Percentiles rank a stretch among this genome's conserved stretches.
Conservation (phyloP, 805 yeast species). For the Lipomyces mesembrius region DNA sequence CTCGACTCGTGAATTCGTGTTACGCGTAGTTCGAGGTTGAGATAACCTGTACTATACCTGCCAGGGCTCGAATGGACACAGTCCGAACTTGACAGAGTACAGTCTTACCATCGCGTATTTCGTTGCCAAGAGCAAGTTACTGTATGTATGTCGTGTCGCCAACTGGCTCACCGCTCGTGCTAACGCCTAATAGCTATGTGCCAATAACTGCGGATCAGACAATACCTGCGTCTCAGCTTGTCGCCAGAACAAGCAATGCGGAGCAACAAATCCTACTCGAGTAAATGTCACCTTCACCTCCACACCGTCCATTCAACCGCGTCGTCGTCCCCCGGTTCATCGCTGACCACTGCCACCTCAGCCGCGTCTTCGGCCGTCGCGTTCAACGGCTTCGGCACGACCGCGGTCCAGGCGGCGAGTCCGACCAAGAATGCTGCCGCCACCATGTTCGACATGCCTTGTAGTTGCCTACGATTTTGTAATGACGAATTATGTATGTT, state of each 20-base stretch:
- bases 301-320: not conserved
- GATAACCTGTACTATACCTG: slow-evolving; percentile 7
- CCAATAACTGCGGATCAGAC: slow-evolving; percentile 1
- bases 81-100: slow-evolving; percentile 6
- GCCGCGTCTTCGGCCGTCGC: not conserved
- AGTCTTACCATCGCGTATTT: slow-evolving; percentile 6
- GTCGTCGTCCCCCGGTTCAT: not conserved
- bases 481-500: not conserved
- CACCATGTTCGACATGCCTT: not conserved
- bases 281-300: not conserved
- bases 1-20: no score
- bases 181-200: not conserved
- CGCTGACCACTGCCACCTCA: not conserved
- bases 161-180: not conserved
- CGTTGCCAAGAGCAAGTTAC: slow-evolving; percentile 3
- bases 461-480: not conserved
- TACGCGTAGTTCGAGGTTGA: no score
- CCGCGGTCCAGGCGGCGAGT: not conserved
- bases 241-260: slow-evolving; percentile 3
- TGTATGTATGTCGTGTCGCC: not conserved
- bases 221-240: slow-evolving; percentile 3
- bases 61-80: slow-evolving; percentile 1
- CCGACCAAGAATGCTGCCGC: not conserved
- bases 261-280: slow-evolving; percentile 6
- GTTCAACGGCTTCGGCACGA: slow-evolving; percentile 4